These are phyloP conservation scores for Zoysia pacifica DNA, from an alignment of 176 grass and related monocot genomes.

Conservation along the genomic window DNA sequence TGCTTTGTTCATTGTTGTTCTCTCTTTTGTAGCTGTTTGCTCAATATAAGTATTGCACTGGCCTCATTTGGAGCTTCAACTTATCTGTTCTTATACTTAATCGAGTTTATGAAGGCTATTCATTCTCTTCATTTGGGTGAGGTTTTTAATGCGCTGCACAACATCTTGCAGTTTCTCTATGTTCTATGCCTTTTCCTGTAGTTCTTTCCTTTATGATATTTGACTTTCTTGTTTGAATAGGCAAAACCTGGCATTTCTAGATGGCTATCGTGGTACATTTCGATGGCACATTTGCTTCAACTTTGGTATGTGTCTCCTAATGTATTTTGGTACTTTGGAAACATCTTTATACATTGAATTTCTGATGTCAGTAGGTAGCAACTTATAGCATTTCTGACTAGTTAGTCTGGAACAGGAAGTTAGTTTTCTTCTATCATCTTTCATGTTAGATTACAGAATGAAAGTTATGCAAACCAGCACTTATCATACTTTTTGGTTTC, in stretches of 20 bases:
- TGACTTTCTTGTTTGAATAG: slow-evolving; percentile 47
- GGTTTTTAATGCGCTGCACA: slow-evolving; percentile 39
- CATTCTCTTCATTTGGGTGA: slow-evolving; percentile 90
- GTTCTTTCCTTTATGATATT: slow-evolving; percentile 3
- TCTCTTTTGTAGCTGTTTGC: slow-evolving; percentile 77
- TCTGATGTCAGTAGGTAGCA: neutral
- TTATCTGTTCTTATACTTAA: slow-evolving; percentile 80
- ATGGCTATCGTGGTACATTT: slow-evolving; percentile 87
- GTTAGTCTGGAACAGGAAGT: slow-evolving; percentile 1
- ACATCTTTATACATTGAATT: neutral
- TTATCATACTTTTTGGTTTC: neutral
- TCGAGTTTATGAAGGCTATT: slow-evolving; percentile 92
- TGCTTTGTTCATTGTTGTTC: slow-evolving; percentile 11
- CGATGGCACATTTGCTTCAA: slow-evolving; percentile 99
- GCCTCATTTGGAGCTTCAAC: slow-evolving; percentile 85
- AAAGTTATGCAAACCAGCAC: neutral
- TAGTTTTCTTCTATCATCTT: neutral
- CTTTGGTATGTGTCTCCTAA: slow-evolving; percentile 65
- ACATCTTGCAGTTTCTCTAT: slow-evolving; percentile 8
- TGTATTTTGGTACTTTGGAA: slow-evolving; percentile 20
- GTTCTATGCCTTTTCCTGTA: neutral
- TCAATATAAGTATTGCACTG: slow-evolving; percentile 58
- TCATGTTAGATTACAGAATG: neutral
- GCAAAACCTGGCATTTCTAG: slow-evolving; percentile 67
- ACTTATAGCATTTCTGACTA: neutral